phyloP scores from a whole-genome alignment of 1,284 basidiomycete species.

The Flammula alnicola region DNA sequence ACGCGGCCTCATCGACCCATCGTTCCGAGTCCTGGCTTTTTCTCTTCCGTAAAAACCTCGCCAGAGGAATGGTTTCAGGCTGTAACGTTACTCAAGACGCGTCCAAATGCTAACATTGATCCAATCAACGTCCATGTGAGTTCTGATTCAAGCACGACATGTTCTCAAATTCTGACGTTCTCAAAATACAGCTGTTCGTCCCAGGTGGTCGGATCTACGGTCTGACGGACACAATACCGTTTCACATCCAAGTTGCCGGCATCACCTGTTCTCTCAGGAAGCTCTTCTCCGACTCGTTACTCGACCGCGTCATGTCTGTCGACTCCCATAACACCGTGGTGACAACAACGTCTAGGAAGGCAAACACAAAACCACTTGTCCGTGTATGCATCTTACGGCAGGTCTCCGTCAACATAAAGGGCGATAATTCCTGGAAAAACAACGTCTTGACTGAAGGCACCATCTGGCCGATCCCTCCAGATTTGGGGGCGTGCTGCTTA shows the following conservation, averaged over 20 bases:
- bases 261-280: slow-evolving; percentile 44
- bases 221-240: slow-evolving; percentile 57
- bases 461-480: slow-evolving; percentile 43
- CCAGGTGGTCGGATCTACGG: slow-evolving; percentile 59
- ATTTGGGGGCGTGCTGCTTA: slow-evolving; percentile 25
- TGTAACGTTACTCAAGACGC: slow-evolving; percentile 44
- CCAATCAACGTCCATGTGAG: slow-evolving; percentile 57
- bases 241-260: slow-evolving; percentile 64
- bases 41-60: slow-evolving; percentile 52
- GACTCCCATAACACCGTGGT: slow-evolving; percentile 25
- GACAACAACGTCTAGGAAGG: slow-evolving; percentile 12
- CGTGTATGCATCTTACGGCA: slow-evolving; percentile 50
- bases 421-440: slow-evolving; percentile 39
- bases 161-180: not conserved
- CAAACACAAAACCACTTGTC: slow-evolving; percentile 32
- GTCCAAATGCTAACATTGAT: slow-evolving; percentile 30
- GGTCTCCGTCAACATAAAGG: slow-evolving; percentile 35
- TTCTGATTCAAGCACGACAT: not conserved
- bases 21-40: slow-evolving; percentile 41
- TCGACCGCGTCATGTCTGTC: slow-evolving; percentile 29
- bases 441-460: slow-evolving; percentile 43
- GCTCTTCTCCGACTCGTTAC: slow-evolving; percentile 37
- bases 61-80: slow-evolving; percentile 71
- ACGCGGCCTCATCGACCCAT: slow-evolving; percentile 56
- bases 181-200: slow-evolving; percentile 47